Base-by-base conservation (phyloP, 345 rosid genomes). In the Boechera stricta region DNA sequence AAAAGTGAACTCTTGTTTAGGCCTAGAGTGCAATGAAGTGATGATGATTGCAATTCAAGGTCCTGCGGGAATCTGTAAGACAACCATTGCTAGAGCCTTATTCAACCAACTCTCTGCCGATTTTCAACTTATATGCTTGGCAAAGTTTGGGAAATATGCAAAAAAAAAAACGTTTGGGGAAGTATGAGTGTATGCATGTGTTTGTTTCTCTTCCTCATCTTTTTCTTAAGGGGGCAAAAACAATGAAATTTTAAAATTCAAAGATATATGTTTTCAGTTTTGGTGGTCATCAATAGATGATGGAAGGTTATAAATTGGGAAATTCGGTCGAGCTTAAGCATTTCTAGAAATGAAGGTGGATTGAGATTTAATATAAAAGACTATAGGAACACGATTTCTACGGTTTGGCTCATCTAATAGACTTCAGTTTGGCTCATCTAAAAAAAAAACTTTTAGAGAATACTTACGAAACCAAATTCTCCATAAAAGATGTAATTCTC, bases 21-120 rank as follows among this genome's bases (percentile, higher is more conserved):
- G 15, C 13, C 10, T 48, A 0, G 26, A 8, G 5, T 61, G 13
- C 1, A 6, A 72, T 42, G 52, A 61, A 1, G 76, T 72, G 6
- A 32, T n/a, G 26, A 49, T 72, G 67, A 61, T 72, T 44, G 76
- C 69, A 18, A 61, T 72, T 4, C 1, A 0, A 0, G 75, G 67
- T 13, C 53, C 65, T 60, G 58, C 57, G 0, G 67, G 75, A 2
- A 71, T 61, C 0, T 69, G 69, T 36, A 72, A 72, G 38, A 35
- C 69, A 0, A 73, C 60, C 8, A 47, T 62, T 47, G 60, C 62
- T 48, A 10, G 60, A 38, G 60, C 36, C 21, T 7, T 61, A 11
- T 71, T 5, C 21, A 33, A 35, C 64, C 44, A 7, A 5, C 10
- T 70, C 8, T 70, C 64, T 4, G 4, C 3, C 0, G 3, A 12